phyloP scores from a whole-genome alignment of 2,329 filamentous ascomycete species.

The Ophiostoma triangulosporum region DNA sequence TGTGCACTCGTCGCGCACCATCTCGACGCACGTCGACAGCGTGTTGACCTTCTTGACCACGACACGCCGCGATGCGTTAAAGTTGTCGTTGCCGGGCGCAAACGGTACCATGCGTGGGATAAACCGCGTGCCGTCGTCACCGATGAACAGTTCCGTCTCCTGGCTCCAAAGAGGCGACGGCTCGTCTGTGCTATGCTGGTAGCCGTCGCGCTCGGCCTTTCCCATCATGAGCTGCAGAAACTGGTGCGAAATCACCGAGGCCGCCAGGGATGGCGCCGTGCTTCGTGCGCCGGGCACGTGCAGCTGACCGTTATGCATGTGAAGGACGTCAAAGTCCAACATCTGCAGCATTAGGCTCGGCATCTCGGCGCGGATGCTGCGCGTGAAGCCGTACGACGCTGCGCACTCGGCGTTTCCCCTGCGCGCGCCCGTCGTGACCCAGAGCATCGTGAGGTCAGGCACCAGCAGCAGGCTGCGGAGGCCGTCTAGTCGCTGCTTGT shows the following conservation, averaged over 20 bases:
- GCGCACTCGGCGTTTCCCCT: constrained; percentile 17
- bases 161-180: constrained; percentile 17
- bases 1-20: constrained; percentile 12
- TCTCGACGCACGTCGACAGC: constrained; percentile 19
- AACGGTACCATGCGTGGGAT: constrained; percentile 28
- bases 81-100: constrained; percentile 23
- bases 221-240: constrained; percentile 16
- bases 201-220: constrained; percentile 1
- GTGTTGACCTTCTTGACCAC: constrained; percentile 22
- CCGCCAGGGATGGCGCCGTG: neutral
- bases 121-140: constrained; percentile 18
- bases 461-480: constrained; percentile 16
- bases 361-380: constrained; percentile 21
- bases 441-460: constrained; percentile 20
- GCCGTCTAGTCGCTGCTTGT: constrained; percentile 17
- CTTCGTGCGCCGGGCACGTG: neutral
- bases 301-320: neutral
- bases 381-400: constrained; percentile 21
- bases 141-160: constrained; percentile 27
- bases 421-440: constrained; percentile 19
- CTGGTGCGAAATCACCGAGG: constrained; percentile 10
- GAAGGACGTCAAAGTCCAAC: constrained; percentile 18
- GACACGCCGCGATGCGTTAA: constrained; percentile 25
- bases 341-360: constrained; percentile 20
- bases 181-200: neutral